Evolutionary conservation across 2,329 filamentous ascomycete species (phyloP).

Genomic region (Stenocarpella maydis): DNA sequence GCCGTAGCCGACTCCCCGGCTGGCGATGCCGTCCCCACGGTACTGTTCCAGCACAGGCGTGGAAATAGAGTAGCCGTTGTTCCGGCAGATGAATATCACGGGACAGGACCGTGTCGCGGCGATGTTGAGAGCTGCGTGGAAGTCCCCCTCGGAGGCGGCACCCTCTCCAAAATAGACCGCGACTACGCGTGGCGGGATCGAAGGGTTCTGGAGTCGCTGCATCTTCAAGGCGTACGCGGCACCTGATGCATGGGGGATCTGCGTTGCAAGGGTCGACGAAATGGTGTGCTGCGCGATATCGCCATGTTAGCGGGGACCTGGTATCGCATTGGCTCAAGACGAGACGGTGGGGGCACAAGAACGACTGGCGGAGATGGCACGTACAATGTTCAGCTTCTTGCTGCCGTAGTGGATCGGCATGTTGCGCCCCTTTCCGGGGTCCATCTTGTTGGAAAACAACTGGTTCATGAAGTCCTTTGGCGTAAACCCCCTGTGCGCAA

Average conservation of each 20-base stretch:
- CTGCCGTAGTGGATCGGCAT: slow-evolving; percentile 99
- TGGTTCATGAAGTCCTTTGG: slow-evolving; percentile 94
- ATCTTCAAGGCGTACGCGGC: slow-evolving; percentile 83
- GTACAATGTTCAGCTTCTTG: slow-evolving; percentile 81
- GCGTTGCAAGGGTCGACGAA: slow-evolving; percentile 78
- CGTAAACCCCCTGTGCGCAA: slow-evolving; percentile 87
- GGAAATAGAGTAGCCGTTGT: slow-evolving; percentile 84
- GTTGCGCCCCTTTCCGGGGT: slow-evolving; percentile 83
- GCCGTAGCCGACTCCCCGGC: slow-evolving; percentile 80
- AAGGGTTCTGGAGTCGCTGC: slow-evolving; percentile 71
- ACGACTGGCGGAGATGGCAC: slow-evolving; percentile 41
- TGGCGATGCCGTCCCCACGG: slow-evolving; percentile 82
- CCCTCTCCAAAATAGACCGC: slow-evolving; percentile 85
- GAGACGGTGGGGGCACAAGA: background rate
- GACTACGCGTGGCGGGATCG: slow-evolving; percentile 66
- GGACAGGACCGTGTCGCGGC: slow-evolving; percentile 80
- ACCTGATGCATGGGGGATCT: slow-evolving; percentile 81
- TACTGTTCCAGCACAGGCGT: slow-evolving; percentile 85
- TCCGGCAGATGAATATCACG: slow-evolving; percentile 81
- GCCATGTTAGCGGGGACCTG: background rate
- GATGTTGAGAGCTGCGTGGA: slow-evolving; percentile 83
- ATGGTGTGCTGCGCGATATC: slow-evolving; percentile 69
- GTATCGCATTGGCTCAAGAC: background rate
- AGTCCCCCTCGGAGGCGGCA: slow-evolving; percentile 82
- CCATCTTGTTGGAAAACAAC: slow-evolving; percentile 86